Conservation (phyloP, 2,329 filamentous ascomycete species). For the Penicillium sp. region DNA sequence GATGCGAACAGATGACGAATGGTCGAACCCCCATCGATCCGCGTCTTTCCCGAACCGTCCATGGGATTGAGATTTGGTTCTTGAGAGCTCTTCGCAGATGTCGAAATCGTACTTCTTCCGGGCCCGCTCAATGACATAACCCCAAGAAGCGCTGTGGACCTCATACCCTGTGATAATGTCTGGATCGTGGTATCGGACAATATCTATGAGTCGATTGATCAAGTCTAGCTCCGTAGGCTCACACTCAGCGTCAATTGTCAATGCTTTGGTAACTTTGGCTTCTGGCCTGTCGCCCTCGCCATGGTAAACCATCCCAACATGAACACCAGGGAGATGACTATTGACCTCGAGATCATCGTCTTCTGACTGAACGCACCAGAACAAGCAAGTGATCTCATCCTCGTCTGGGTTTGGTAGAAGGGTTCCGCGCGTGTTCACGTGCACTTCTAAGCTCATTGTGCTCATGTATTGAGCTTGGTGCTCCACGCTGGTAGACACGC, state of each 20-base stretch:
- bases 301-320: slow-evolving; percentile 69
- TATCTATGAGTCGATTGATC: slow-evolving; percentile 78
- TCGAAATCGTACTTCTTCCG: slow-evolving; percentile 83
- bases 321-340: slow-evolving; percentile 48
- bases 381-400: slow-evolving; percentile 81
- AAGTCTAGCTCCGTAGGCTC: slow-evolving; percentile 80
- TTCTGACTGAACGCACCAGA: slow-evolving; percentile 83
- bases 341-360: slow-evolving; percentile 56
- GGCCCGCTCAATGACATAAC: slow-evolving; percentile 88
- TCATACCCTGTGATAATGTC: slow-evolving; percentile 94
- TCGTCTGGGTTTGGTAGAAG: slow-evolving; percentile 84
- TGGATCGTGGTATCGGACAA: slow-evolving; percentile 79
- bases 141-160: slow-evolving; percentile 90
- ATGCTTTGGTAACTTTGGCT: slow-evolving; percentile 59
- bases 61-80: slow-evolving; percentile 78
- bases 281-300: slow-evolving; percentile 59
- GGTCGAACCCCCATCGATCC: slow-evolving; percentile 90
- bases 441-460: slow-evolving; percentile 88
- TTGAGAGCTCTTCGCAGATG: slow-evolving; percentile 83
- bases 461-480: slow-evolving; percentile 94
- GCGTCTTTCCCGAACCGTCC: slow-evolving; percentile 80
- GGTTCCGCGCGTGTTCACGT: slow-evolving; percentile 78
- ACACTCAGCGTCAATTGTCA: slow-evolving; percentile 62
- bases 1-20: slow-evolving; percentile 86
- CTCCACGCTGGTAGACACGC: slow-evolving; percentile 68